Percentiles rank a stretch among this genome's conserved stretches.
Evolutionary conservation across 2,329 filamentous ascomycete genomes (phyloP).

Genomic region (Juglanconis sp.): DNA sequence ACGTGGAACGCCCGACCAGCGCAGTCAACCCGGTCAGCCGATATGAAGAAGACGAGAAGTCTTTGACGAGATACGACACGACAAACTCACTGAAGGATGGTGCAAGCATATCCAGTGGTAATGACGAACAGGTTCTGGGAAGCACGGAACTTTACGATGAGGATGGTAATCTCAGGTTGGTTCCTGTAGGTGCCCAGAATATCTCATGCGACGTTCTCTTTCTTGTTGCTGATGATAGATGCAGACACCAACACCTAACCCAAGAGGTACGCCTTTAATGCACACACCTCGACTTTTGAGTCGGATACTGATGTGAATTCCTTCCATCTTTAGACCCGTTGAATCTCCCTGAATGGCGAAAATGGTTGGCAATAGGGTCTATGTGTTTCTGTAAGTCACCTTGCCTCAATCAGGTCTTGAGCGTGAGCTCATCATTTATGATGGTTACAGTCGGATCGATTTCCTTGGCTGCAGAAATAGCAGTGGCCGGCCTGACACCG

Average conservation of each 20-base stretch:
- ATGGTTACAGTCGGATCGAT: neutral
- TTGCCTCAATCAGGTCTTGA: neutral
- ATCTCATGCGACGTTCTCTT: neutral
- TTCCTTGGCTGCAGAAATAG: slow-evolving; percentile 7
- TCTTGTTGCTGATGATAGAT: neutral
- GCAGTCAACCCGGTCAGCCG: neutral
- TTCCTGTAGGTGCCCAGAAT: slow-evolving; percentile 14
- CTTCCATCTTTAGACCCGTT: neutral
- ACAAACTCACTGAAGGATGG: neutral
- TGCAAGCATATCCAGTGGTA: neutral
- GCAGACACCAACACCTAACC: slow-evolving; percentile 4
- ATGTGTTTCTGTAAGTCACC: neutral
- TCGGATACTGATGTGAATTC: neutral
- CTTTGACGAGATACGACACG: neutral
- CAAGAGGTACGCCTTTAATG: neutral
- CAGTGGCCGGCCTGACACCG: slow-evolving; percentile 4
- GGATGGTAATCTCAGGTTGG: slow-evolving; percentile 20
- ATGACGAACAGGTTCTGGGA: slow-evolving; percentile 6
- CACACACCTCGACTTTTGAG: neutral
- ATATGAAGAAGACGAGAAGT: slow-evolving; percentile 3
- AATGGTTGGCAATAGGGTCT: slow-evolving; percentile 1
- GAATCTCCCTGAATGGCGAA: slow-evolving; percentile 1
- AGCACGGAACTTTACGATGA: slow-evolving; percentile 20
- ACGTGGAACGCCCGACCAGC: neutral
- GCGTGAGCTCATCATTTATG: neutral